A percentile compares a stretch with the other conserved stretches of the same genome.
phyloP scores from a whole-genome alignment of 2,329 filamentous ascomycete species.

The Calonectria fujianensis region DNA sequence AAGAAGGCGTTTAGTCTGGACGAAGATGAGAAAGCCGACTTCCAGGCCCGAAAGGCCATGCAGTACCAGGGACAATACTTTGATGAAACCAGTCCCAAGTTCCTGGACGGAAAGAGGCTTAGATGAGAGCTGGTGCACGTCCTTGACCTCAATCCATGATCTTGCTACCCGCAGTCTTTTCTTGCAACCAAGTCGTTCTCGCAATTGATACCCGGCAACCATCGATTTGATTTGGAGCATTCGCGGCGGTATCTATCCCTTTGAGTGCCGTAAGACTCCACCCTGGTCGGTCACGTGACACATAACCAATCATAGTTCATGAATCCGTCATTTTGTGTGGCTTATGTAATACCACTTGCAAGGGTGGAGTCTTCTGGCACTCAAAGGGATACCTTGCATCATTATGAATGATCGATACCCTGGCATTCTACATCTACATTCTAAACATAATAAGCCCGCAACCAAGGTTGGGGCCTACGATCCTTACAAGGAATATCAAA shows the following conservation, averaged over 20 bases:
- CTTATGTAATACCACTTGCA: too few relatives aligned
- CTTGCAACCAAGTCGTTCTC: conserved; percentile 44
- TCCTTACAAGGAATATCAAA: conserved; percentile 31
- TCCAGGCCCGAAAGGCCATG: conserved; percentile 73
- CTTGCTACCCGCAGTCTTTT: conserved; percentile 30
- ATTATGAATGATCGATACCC: conserved; percentile 34
- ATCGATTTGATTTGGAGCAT: conserved; percentile 48
- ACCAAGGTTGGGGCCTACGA: not conserved
- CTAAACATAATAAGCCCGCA: conserved; percentile 28
- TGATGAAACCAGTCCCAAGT: conserved; percentile 70
- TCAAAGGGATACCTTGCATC: conserved; percentile 22
- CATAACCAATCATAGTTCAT: too few relatives aligned
- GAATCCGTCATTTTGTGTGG: too few relatives aligned
- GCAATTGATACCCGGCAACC: conserved; percentile 55
- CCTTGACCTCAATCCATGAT: not conserved
- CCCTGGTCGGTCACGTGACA: too few relatives aligned
- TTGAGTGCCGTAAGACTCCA: too few relatives aligned
- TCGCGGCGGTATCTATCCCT: not conserved
- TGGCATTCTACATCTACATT: conserved; percentile 30
- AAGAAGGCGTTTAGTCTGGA: conserved; percentile 81
- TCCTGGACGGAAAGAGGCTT: conserved; percentile 73
- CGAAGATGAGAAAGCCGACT: conserved; percentile 77
- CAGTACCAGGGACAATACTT: conserved; percentile 69
- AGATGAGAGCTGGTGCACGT: conserved; percentile 47
- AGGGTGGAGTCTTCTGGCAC: too few relatives aligned